A percentile compares a stretch with the other conserved stretches of the same genome.
These are phyloP conservation scores for Cymbopogon flexuosus DNA, from an alignment of 202 grass and related monocot genomes.

Conservation along the genomic window DNA sequence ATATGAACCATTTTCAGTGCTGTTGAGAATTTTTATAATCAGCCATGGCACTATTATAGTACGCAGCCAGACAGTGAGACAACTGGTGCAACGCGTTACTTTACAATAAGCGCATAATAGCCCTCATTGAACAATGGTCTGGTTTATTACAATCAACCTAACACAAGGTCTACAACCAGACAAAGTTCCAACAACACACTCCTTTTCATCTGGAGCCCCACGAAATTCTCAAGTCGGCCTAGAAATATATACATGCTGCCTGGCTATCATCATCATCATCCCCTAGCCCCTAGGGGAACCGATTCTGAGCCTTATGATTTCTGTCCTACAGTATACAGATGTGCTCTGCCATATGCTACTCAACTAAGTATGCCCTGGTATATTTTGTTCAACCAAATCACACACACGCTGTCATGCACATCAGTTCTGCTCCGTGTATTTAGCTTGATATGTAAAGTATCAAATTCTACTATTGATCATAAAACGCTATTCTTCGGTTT, in stretches of 20 bases:
- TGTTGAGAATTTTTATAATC: background rate
- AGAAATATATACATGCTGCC: constrained; percentile 37
- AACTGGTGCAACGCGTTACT: background rate
- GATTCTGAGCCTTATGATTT: constrained; percentile 29
- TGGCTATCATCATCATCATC: constrained; percentile 1
- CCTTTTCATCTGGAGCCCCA: background rate
- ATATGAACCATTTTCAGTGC: background rate
- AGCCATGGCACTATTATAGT: background rate
- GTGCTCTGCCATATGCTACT: constrained; percentile 28
- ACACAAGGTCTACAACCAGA: background rate
- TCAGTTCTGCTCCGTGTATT: constrained; percentile 20
- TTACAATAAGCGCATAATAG: background rate
- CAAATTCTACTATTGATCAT: constrained; percentile 52
- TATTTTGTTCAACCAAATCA: background rate
- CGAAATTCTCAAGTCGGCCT: background rate
- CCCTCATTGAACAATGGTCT: background rate
- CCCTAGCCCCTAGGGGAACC: background rate
- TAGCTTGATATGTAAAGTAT: background rate
- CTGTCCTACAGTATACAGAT: constrained; percentile 25
- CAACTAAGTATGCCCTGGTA: constrained; percentile 23
- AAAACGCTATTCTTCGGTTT: constrained; percentile 55
- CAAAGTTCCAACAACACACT: background rate
- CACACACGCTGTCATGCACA: background rate
- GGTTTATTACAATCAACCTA: constrained; percentile 8
- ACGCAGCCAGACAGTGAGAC: background rate